phyloP scores from a whole-genome alignment of 805 yeast genomes.

The Teunomyces aglyptinius region DNA sequence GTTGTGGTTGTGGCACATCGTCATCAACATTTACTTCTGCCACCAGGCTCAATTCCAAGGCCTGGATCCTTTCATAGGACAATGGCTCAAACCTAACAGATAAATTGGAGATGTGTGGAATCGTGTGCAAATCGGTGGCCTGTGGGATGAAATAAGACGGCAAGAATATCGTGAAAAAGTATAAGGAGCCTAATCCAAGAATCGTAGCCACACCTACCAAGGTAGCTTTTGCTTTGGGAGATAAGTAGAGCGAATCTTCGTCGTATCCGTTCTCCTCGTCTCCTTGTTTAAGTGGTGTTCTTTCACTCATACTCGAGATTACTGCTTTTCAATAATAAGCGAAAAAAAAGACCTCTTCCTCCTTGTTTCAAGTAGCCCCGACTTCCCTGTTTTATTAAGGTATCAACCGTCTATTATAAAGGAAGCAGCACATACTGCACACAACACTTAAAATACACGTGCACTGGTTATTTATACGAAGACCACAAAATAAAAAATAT shows the following conservation, averaged over 20 bases:
- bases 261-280: slow-evolving; percentile 17
- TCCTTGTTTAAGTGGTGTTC: slow-evolving; percentile 12
- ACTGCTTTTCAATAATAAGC: no score
- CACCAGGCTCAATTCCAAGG: slow-evolving; percentile 14
- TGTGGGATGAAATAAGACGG: slow-evolving; percentile 38
- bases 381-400: not conserved
- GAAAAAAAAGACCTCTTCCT: not conserved
- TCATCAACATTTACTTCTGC: slow-evolving; percentile 8
- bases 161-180: slow-evolving; percentile 30
- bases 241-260: slow-evolving; percentile 12
- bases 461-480: not conserved
- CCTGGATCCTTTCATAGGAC: slow-evolving; percentile 10
- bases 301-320: slow-evolving; percentile 8
- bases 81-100: slow-evolving; percentile 27
- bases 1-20: not conserved
- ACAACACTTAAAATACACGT: not conserved
- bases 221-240: slow-evolving; percentile 13
- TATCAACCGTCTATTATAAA: not conserved
- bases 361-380: not conserved
- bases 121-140: slow-evolving; percentile 22
- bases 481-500: no score
- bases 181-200: slow-evolving; percentile 18
- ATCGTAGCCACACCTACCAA: slow-evolving; percentile 13
- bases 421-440: not conserved
- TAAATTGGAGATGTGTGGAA: slow-evolving; percentile 24